Base-by-base conservation (phyloP, 495 filamentous ascomycete species). In the Penicillium mononematosum region DNA sequence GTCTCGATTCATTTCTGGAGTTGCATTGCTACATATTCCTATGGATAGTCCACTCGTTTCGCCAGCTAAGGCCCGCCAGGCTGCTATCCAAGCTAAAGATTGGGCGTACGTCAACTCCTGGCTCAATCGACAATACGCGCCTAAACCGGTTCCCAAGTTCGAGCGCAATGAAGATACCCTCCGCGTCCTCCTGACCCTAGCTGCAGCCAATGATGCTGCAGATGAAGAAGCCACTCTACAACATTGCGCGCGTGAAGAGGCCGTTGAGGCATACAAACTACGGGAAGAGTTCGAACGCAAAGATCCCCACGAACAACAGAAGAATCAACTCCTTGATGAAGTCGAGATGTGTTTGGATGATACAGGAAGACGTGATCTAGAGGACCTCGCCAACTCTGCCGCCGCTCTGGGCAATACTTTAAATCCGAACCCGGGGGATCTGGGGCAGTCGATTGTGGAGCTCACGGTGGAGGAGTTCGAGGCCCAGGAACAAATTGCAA, bases 51-150 rank as follows among this genome's bases (percentile, higher is more conserved):
- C 72, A 20, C 66, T 79, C 24, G 57, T 74, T 47, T 80, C 78
- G 16, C 78, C 78, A 19, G 67, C 75, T 6, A 80, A 80, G 56
- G 76, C 76, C 19, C 73, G 75, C 19, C 75, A 77, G 55, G 75
- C 73, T 47, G 77, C 76, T 48, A 76, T 78, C 27, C 70, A 78
- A 46, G 87, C 89, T 46, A 89, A 90, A 67, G 91, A 96, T 77
- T 97, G 92, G 92, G 83, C 85, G 52, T 90, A 88, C 64, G 79
- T 96, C 63, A 89, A 95, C 75, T 73, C 77, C 71, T 97, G 92
- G 91, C 83, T 97, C 3, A 66, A 71, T 27, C 76, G 80, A 46
- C 86, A 89, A 60, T 92, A 87, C 65, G 72, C 78, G 8, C 84
- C 88, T 2, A 80, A 81, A 45, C 75, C 78, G 2, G 62, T 84